Base-by-base conservation (phyloP, 2,329 filamentous ascomycete species). In the Ilyonectria destructans region DNA sequence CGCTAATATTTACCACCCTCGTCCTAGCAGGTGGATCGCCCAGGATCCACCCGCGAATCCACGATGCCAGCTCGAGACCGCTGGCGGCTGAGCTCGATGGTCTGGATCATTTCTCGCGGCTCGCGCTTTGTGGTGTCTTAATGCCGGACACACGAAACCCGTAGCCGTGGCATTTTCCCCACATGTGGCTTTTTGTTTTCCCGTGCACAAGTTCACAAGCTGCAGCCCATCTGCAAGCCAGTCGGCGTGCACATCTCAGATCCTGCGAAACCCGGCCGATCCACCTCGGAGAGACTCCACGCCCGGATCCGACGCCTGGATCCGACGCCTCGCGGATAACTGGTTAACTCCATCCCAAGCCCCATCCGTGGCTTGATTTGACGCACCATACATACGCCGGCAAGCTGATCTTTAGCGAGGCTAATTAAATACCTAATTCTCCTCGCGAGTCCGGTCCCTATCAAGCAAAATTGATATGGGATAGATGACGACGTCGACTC, bases 221-320 rank as follows among this genome's bases (percentile, higher is more conserved):
- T 40, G 56, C 40, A 58, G 17, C 21, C 7, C 21, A 17, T 23
- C 13, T 26, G 26, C 26, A 26, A 6, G 26, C 21, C 2, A 23
- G 21, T 23, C 21, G 21, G 21, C 21, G 4, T 2, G 21, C 4
- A 23, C 21, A 2, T 23, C 21, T 6, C 6, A 26, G 26, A 26
- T 26, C 5, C 26, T 26, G 26, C 26, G 26, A 58, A 8, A 29
- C 23, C 40, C 40, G 40, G 17, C 40, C n/a, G 31, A n/a, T 29
- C 40, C 17, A 29, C n/a, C 15, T 45, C 61, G 66, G 66, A 46
- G 29, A 17, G 55, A 62, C 52, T 65, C 57, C 26, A 46, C 31
- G 26, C 37, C 62, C 56, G 62, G 66, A 65, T 63, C 60, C 65
- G 58, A 59, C 37, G 46, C 46, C 33, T n/a, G 62, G 66, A 65